Conservation (phyloP, 352 stramenopile genomes). For the Pythium brachiatum region DNA sequence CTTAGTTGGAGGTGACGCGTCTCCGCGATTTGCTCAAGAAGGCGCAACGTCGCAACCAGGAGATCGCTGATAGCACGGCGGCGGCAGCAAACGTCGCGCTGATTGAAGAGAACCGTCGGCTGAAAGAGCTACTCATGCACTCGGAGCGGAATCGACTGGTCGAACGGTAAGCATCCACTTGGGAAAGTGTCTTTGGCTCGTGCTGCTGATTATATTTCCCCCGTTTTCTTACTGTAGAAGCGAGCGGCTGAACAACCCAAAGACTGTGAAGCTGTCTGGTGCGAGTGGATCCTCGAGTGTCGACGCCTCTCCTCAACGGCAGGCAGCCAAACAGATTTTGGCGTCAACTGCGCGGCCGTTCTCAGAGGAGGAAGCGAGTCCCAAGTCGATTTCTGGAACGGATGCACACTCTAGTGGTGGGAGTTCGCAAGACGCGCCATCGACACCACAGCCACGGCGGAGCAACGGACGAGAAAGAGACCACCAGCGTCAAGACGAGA, state of each 20-base stretch:
- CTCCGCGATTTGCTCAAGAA: slow-evolving; percentile 51
- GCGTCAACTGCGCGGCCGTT: slow-evolving; percentile 8
- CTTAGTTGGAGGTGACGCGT: slow-evolving; percentile 53
- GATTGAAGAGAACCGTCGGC: slow-evolving; percentile 55
- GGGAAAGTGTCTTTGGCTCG: too few relatives aligned
- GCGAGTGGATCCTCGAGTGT: not conserved
- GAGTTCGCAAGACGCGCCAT: not conserved
- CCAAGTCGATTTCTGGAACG: not conserved
- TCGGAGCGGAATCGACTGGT: slow-evolving; percentile 44
- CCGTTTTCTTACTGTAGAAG: not conserved
- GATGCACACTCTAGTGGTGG: not conserved
- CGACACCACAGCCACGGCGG: not conserved
- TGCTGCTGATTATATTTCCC: too few relatives aligned
- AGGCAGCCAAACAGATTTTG: slow-evolving; percentile 19
- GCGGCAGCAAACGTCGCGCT: slow-evolving; percentile 44
- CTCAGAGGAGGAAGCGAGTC: slow-evolving; percentile 15
- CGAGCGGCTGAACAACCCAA: not conserved
- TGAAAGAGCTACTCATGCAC: slow-evolving; percentile 59
- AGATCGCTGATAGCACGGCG: slow-evolving; percentile 22
- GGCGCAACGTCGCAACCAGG: slow-evolving; percentile 33
- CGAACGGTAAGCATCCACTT: slow-evolving; percentile 36
- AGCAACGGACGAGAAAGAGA: not conserved
- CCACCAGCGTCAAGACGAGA: not conserved
- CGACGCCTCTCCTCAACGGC: slow-evolving; percentile 9
- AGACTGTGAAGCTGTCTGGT: not conserved